Conservation (phyloP, 1,139 yeast species). For the Pichia sp. region DNA sequence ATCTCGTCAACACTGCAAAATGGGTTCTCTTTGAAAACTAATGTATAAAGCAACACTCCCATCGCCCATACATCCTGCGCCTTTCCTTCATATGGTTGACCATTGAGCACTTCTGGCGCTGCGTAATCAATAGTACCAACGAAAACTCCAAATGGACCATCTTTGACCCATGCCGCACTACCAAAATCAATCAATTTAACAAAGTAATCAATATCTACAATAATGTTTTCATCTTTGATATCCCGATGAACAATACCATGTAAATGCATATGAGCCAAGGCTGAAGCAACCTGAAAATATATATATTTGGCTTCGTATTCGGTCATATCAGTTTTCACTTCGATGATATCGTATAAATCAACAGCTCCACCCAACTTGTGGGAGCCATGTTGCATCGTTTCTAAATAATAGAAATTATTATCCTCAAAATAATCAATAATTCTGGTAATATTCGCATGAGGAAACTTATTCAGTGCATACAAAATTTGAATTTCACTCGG, state of each 20-base stretch:
- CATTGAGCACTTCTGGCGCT: conserved; percentile 89
- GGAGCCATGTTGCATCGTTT: conserved; percentile 80
- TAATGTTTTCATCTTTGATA: conserved; percentile 89
- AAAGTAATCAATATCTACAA: conserved; percentile 69
- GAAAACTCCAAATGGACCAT: conserved; percentile 94
- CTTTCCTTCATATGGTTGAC: conserved; percentile 81
- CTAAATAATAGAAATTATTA: conserved; percentile 77
- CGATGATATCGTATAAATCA: conserved; percentile 87
- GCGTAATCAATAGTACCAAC: conserved; percentile 97
- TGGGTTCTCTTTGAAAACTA: conserved; percentile 92
- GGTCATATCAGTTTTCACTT: conserved; percentile 68
- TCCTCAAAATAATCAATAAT: conserved; percentile 91
- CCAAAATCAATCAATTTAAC: conserved; percentile 93
- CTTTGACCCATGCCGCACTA: conserved; percentile 80
- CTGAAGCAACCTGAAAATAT: conserved; percentile 71
- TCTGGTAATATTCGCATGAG: conserved; percentile 81
- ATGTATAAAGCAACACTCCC: conserved; percentile 81
- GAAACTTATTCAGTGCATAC: conserved; percentile 65
- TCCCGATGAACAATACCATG: conserved; percentile 91
- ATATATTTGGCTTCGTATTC: conserved; percentile 71
- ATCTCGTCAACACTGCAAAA: conserved; percentile 93
- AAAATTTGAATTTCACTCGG: conserved; percentile 93
- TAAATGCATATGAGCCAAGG: conserved; percentile 71
- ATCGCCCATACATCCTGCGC: conserved; percentile 98
- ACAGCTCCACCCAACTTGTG: conserved; percentile 72